phyloP scores from a whole-genome alignment of 306 rosid species.

The Sicyos edulis region DNA sequence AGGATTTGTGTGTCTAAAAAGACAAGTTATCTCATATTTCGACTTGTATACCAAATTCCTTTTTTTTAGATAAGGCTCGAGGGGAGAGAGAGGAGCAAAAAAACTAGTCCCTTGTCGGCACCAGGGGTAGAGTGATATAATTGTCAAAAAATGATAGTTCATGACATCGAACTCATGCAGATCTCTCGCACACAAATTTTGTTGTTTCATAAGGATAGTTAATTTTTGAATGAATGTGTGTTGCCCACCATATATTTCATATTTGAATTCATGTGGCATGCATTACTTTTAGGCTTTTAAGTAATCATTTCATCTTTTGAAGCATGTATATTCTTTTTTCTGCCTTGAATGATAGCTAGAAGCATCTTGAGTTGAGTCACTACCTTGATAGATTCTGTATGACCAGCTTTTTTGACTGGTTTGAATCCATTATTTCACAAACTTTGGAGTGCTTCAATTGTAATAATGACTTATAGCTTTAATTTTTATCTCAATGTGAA shows the following conservation, averaged over 20 bases:
- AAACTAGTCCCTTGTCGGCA: no score
- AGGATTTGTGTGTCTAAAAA: no score
- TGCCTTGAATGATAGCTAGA: not conserved
- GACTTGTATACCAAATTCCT: no score
- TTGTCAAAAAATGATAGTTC: no score
- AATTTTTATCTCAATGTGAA: constrained; percentile 1
- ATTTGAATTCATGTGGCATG: not conserved
- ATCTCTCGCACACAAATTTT: no score
- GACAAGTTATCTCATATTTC: no score
- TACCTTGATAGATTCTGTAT: not conserved
- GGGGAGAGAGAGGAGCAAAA: no score
- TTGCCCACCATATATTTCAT: not conserved
- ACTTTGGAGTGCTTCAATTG: not conserved
- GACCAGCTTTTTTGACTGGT: constrained; percentile 10
- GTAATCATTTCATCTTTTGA: constrained; percentile 3
- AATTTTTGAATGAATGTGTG: no score
- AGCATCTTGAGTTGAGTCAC: not conserved
- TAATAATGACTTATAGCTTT: not conserved
- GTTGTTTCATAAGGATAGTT: no score
- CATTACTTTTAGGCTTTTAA: not conserved
- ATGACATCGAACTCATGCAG: no score
- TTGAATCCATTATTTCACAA: constrained; percentile 11
- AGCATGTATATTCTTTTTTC: not conserved
- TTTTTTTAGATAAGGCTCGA: no score
- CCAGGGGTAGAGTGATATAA: no score